Base-by-base conservation (phyloP, 139 green algal species). In the Picochlorum sp. region DNA sequence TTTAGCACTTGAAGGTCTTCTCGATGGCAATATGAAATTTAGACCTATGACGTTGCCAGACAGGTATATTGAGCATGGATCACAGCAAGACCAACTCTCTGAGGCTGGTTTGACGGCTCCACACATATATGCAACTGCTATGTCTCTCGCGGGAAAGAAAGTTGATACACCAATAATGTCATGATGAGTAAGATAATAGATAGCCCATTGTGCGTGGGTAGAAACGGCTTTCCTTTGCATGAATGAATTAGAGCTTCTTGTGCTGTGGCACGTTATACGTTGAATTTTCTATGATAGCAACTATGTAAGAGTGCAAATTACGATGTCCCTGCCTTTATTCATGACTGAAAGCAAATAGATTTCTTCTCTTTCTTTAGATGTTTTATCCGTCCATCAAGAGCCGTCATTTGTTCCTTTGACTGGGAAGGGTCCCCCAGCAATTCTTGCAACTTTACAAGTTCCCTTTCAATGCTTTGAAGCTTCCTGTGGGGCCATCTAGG, bases 1-100 rank as follows among this genome's bases (percentile, higher is more conserved):
- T 83, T 74, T 97, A 62, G 77, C 84, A 18, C 60, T 90, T 2
- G 85, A 96, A 54, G 92, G 94, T 3, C 73, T 96, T 58, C 69
- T 99, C 30, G 94, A 99, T 63, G 90, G 92, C 58, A 82, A 81
- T 15, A 73, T 98, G 15, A 94, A 92, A 80, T 92, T 99, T 77
- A 82, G 92, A 2, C 85, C 91, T 18, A 95, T 99, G 83, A 89
- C 81, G 0, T 76, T 99, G 65, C 94, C 94, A 2, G 94, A 99
- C 78, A 78, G 84, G 23, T 96, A 80, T 64, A 95, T 97, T 57
- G 92, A 96, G 41, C 88, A 95, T 69, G 90, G 90, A 26, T 78
- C 83, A 7, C 79, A 85, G 67, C 61, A 72, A 5, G 84, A 97
- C 71, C 94, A 99, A 80, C 68, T 98, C 34, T 75, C 82, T 8